Conservation (phyloP, 306 rosid species). For the Castanea sativa region DNA sequence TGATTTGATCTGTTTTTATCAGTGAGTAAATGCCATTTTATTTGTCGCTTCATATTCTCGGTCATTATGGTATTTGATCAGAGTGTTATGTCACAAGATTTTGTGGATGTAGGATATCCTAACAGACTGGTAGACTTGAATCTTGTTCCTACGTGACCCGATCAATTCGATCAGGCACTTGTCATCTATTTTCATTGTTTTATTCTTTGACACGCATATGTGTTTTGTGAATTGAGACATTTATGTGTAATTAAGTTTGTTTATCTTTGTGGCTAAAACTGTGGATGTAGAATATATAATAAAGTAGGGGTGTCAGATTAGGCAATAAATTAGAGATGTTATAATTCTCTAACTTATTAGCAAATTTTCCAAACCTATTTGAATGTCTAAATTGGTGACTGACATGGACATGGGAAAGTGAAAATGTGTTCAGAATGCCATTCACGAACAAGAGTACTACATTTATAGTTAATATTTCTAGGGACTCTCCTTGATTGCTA, state of each 20-base stretch:
- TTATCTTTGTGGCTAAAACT: constrained; percentile 1
- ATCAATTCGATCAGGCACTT: no score
- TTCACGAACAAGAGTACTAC: not conserved
- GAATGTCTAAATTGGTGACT: not conserved
- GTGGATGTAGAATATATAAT: not conserved
- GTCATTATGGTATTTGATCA: not conserved
- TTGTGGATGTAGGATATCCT: not conserved
- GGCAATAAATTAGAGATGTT: not conserved
- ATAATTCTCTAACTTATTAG: not conserved
- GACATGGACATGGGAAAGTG: not conserved
- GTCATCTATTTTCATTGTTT: no score
- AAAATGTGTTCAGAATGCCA: not conserved
- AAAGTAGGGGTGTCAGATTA: not conserved
- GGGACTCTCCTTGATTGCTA: not conserved
- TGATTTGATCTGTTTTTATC: not conserved
- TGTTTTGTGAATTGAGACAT: not conserved
- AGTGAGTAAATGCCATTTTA: no score
- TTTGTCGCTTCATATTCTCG: not conserved
- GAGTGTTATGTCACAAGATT: not conserved
- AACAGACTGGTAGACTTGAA: no score
- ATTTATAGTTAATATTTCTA: not conserved
- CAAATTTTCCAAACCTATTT: not conserved
- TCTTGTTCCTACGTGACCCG: no score
- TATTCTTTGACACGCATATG: not conserved
- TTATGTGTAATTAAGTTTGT: not conserved